Percentiles rank a stretch among this genome's conserved stretches.
These are phyloP conservation scores for Trametes elegans DNA, from an alignment of 768 basidiomycete species.

Conservation along the genomic window DNA sequence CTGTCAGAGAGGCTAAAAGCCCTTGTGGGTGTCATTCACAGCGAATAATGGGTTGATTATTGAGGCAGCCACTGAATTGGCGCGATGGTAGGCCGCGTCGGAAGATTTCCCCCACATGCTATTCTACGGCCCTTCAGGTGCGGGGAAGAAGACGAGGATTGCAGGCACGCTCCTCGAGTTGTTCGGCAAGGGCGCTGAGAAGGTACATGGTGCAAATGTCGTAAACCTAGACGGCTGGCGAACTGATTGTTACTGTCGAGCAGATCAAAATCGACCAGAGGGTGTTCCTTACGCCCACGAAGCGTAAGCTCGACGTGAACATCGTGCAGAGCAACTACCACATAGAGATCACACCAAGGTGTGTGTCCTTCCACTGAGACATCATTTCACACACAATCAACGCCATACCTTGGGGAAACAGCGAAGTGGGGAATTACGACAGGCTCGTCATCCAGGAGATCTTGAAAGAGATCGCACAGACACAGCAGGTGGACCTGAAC, in stretches of 20 bases:
- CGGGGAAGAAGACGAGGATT: slow-evolving; percentile 97
- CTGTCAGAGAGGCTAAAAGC: slow-evolving; percentile 80
- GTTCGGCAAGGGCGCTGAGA: slow-evolving; percentile 91
- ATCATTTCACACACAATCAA: not conserved
- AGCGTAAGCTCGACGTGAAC: slow-evolving; percentile 93
- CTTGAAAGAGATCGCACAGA: slow-evolving; percentile 97
- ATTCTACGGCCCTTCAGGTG: slow-evolving; percentile 96
- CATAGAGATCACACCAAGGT: slow-evolving; percentile 97
- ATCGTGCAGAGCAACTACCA: slow-evolving; percentile 98
- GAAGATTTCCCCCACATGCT: slow-evolving; percentile 98
- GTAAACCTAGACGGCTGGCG: not conserved
- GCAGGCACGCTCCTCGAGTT: slow-evolving; percentile 84
- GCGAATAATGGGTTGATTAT: not conserved
- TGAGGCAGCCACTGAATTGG: not conserved
- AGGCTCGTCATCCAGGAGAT: slow-evolving; percentile 95
- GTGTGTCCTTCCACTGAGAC: slow-evolving; percentile 20
- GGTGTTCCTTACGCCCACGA: slow-evolving; percentile 91
- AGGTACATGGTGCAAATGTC: slow-evolving; percentile 49
- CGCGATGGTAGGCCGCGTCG: slow-evolving; percentile 61
- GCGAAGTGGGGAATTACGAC: slow-evolving; percentile 95
- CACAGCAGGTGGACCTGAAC: slow-evolving; percentile 94
- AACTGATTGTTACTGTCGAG: not conserved
- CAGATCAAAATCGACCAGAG: slow-evolving; percentile 98
- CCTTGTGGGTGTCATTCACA: slow-evolving; percentile 49
- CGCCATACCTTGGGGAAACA: slow-evolving; percentile 30